These are phyloP conservation scores for Exserohilum rostratum DNA, from an alignment of 2,329 filamentous ascomycete species.

Conservation along the genomic window DNA sequence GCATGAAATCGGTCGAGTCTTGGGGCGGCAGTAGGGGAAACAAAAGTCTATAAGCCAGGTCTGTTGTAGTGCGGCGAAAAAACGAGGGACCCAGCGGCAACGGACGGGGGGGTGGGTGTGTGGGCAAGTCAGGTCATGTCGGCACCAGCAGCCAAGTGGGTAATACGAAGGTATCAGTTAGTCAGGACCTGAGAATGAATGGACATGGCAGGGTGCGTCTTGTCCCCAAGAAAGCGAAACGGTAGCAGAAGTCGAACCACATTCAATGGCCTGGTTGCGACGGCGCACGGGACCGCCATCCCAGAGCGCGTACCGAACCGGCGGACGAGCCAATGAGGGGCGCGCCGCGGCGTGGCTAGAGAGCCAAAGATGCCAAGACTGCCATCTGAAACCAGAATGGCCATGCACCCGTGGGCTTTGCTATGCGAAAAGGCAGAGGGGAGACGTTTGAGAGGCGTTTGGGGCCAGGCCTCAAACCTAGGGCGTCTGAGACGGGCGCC, in stretches of 20 bases:
- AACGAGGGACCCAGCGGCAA: constrained; percentile 10
- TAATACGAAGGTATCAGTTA: constrained; percentile 27
- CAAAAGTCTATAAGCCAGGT: constrained; percentile 48
- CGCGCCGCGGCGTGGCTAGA: constrained; percentile 19
- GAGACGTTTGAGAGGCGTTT: constrained; percentile 40
- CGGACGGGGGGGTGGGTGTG: constrained; percentile 18
- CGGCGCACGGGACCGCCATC: constrained; percentile 32
- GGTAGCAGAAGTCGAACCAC: constrained; percentile 46
- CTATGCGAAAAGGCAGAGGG: constrained; percentile 22
- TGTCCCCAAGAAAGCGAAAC: constrained; percentile 33
- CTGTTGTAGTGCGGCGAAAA: constrained; percentile 17
- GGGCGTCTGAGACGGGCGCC: constrained; percentile 32
- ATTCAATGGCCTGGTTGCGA: constrained; percentile 37
- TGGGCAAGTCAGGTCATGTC: constrained; percentile 38
- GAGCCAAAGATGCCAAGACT: constrained; percentile 16
- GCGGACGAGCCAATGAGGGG: constrained; percentile 39
- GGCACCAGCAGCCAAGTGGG: constrained; percentile 25
- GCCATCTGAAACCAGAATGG: constrained; percentile 38
- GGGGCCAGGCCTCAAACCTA: constrained; percentile 29
- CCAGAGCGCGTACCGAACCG: constrained; percentile 38
- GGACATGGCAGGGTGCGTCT: constrained; percentile 11
- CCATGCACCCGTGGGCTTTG: constrained; percentile 30
- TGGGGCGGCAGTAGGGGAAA: constrained; percentile 38
- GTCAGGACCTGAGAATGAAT: constrained; percentile 3
- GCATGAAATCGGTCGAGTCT: constrained; percentile 45